Evolutionary conservation across 768 basidiomycete species (phyloP).

Genomic region (Rickenella mellea): DNA sequence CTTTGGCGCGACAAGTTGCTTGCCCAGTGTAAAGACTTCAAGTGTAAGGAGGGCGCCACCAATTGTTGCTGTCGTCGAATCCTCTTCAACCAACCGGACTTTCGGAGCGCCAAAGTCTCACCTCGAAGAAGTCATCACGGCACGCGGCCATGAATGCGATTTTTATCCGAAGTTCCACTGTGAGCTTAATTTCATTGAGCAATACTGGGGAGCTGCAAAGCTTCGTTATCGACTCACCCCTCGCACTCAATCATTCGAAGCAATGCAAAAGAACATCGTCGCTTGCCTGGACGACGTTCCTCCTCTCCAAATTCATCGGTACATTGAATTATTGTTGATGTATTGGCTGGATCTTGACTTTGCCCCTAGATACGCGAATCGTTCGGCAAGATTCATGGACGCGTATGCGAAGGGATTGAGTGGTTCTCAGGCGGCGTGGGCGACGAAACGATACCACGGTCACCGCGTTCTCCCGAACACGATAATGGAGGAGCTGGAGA

Average conservation of each 20-base stretch:
- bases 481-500: constrained; percentile 8
- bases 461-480: constrained; percentile 12
- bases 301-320: too few species aligned
- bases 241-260: too few species aligned
- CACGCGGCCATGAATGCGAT: constrained; percentile 18
- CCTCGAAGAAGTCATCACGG: constrained; percentile 13
- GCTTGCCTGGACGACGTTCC: too few species aligned
- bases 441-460: constrained; percentile 14
- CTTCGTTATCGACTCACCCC: too few species aligned
- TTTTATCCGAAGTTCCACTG: constrained; percentile 35
- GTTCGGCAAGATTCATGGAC: constrained; percentile 15
- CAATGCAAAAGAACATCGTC: too few species aligned
- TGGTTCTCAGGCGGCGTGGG: constrained; percentile 16
- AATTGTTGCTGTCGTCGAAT: not conserved
- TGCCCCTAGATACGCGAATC: constrained; percentile 19
- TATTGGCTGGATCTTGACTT: too few species aligned
- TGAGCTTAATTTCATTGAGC: constrained; percentile 37
- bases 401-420: constrained; percentile 16
- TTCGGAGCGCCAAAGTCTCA: constrained; percentile 1
- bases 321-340: not conserved
- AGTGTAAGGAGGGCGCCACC: not conserved
- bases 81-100: not conserved
- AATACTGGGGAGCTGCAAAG: constrained; percentile 28
- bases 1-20: constrained; percentile 11
- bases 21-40: constrained; percentile 8